Conservation (phyloP, 495 filamentous ascomycete species). For the Collariella sp. region DNA sequence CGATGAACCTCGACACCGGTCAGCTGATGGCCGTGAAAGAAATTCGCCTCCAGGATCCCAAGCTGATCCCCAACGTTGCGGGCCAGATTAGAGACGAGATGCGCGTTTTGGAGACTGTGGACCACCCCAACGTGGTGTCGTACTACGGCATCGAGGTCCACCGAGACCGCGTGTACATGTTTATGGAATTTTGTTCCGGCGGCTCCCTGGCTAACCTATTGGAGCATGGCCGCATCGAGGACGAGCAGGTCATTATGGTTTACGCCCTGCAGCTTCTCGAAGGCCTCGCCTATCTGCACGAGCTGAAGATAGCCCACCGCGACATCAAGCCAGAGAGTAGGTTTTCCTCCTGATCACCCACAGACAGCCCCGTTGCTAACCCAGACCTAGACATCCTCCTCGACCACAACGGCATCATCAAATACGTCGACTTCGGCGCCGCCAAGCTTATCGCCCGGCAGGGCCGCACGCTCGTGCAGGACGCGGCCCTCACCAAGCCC, state of each 20-base stretch:
- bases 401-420: conserved; percentile 95
- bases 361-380: conserved; percentile 16
- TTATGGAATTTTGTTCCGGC: conserved; percentile 98
- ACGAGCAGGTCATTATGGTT: conserved; percentile 96
- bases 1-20: conserved; percentile 92
- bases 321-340: conserved; percentile 97
- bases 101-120: conserved; percentile 86
- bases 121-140: conserved; percentile 95
- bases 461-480: conserved; percentile 72
- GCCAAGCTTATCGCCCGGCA: conserved; percentile 95
- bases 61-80: conserved; percentile 87
- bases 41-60: conserved; percentile 92
- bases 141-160: conserved; percentile 98
- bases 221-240: conserved; percentile 94
- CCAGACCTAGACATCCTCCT: conserved; percentile 70
- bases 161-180: conserved; percentile 96
- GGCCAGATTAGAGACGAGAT: conserved; percentile 94
- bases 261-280: conserved; percentile 94
- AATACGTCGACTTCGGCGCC: conserved; percentile 97
- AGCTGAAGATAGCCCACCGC: conserved; percentile 81
- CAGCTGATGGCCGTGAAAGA: conserved; percentile 98
- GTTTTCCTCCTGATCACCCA: conserved; percentile 17
- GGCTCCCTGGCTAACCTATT: conserved; percentile 84
- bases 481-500: conserved; percentile 51
- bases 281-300: conserved; percentile 89